Evolutionary conservation across 2,329 filamentous ascomycete species (phyloP).

Genomic region (Penicillium palitans): DNA sequence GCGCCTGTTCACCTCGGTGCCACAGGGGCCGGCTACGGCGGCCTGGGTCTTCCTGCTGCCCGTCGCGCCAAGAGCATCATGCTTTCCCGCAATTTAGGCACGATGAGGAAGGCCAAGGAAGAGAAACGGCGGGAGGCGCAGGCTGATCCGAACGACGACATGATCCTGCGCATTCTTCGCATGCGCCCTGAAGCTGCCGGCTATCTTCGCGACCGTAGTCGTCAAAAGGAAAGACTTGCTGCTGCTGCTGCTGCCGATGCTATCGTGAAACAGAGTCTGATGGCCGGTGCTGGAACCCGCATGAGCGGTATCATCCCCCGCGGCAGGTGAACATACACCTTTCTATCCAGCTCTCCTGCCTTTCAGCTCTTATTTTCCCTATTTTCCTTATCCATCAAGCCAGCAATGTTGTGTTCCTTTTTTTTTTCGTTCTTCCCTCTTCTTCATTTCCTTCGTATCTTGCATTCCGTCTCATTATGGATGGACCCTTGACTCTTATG

Average conservation of each 20-base stretch:
- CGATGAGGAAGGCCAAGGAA: conserved; percentile 93
- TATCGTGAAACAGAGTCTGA: conserved; percentile 90
- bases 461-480: conserved; percentile 5
- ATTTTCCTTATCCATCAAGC: conserved; percentile 4
- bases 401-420: neutral
- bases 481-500: conserved; percentile 12
- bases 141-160: conserved; percentile 94
- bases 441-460: neutral
- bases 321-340: conserved; percentile 22
- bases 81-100: conserved; percentile 90
- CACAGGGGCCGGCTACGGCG: conserved; percentile 47
- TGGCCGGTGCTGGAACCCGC: conserved; percentile 55
- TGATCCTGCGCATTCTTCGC: conserved; percentile 90
- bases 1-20: conserved; percentile 59
- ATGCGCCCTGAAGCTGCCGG: conserved; percentile 89
- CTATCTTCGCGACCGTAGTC: conserved; percentile 85
- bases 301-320: conserved; percentile 50
- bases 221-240: conserved; percentile 90
- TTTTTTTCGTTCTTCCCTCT: neutral
- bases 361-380: neutral
- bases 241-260: conserved; percentile 87
- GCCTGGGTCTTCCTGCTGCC: conserved; percentile 52
- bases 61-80: conserved; percentile 71
- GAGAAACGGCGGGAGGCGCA: conserved; percentile 95
- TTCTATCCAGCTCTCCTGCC: conserved; percentile 5